Evolutionary conservation across 805 yeast species (phyloP), one percentile per base, ranked within the genome.

Genomic region (Zygoascus biomembranicola): DNA sequence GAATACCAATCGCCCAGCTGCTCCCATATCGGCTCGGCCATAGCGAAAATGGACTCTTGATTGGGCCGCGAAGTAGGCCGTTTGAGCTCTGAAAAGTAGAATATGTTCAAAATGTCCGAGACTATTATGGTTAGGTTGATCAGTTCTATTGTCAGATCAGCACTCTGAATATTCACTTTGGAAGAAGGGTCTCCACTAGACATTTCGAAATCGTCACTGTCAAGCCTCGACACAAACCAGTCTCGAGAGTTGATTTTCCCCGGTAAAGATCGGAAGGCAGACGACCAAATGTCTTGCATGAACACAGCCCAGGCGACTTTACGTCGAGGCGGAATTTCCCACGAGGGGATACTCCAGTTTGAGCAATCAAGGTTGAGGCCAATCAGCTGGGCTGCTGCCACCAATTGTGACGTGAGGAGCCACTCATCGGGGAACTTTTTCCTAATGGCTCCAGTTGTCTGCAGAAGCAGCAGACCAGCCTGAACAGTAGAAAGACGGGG

Each of bases 401-500:
- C 63, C 13, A 61, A 53, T 42, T 61, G 60, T 2, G 65, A 61
- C 2, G 63, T 60, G 44, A 59, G 56, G 3, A 45, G 10, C 48
- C 48, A 45, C 2, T 84, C 35, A 14, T 26, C 48, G 14, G 48
- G 48, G 48, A 45, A 45, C 18, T 31, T 26, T n/a, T 48, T 80
- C 23, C 20, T 26, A 8, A 14, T 20, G 4, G 23, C 20, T 5
- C 20, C 39, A 23, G 52, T 57, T 6, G 60, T 57, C 53, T 62
- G 65, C 19, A 62, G 55, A 62, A 72, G 51, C 10, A 72, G 56
- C 16, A 71, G 52, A 14, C 71, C 63, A 1, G 69, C 73, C 51
- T 72, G 75, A 13, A 70, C 61, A 0, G 70, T 67, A 3, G 74
- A 66, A 28, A 71, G 60, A 32, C 71, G 65, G 1, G 70, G 58